Evolutionary conservation across 768 basidiomycete genomes (phyloP), one percentile per base, ranked within the genome.

Genomic region (Dictyophora rubrovolvata): DNA sequence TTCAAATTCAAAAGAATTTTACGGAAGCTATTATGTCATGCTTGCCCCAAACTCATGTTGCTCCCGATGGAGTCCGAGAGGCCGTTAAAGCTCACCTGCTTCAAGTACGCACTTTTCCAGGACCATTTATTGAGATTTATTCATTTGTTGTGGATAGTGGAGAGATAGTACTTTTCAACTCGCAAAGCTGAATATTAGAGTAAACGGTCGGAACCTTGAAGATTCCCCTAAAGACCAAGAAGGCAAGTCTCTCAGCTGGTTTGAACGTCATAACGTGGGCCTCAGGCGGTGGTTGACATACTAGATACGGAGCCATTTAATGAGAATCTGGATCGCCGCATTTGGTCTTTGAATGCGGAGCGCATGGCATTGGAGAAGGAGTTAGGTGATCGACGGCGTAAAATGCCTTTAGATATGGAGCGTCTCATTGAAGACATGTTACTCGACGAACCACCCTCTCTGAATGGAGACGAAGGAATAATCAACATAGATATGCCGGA

Each of bases 251-350:
- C 23, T 5, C 4, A 55, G 71, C 53, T 20, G 23, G 28, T 28
- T 11, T 28, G 20, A n/a, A 21, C 1, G 35, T 49, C 34, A 2
- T 55, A 36, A 21, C 20, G 17, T 28, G 18, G 37, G 62, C 22
- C 36, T 21, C 53, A 20, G 9, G 37, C 54, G 12, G 10, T 46
- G 22, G 11, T 23, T 5, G 22, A 37, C 12, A 35, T 17, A n/a
- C 21, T 62, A 86, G 84, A 83, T 48, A 81, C 82, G 63, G 89
- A 93, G 65, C 78, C 82, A 1, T 95, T 93, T 69, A 90, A 95
- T 65, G 91, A 95, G 70, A 83, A 81, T 1, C 79, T 95, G 34
- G 92, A 94, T 68, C 74, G 88, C 53, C 80, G 81, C 49, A 86
- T 93, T 49, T 91, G 87, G 86, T 85, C 86, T 0, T 70, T 93